Base-by-base conservation (phyloP, 768 basidiomycete genomes). In the Suillus paluster region DNA sequence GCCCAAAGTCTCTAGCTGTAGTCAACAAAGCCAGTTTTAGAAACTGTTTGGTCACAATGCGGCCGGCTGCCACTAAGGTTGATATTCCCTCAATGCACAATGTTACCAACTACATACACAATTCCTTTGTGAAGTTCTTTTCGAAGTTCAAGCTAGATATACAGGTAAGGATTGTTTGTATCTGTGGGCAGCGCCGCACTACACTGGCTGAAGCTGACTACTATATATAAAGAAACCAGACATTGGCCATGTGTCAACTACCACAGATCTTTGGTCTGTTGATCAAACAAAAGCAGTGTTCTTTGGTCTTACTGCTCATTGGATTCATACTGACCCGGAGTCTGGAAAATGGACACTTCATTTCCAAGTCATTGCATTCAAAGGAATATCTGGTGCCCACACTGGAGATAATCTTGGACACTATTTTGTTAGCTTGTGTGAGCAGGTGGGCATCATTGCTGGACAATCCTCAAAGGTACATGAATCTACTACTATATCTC, bases 401-500 rank as follows among this genome's bases (percentile, higher is more conserved):
- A 55, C 30, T 46, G 71, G 76, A 14, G 33, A 66, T 9, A 76
- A 75, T 53, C 63, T 77, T 2, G 72, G 67, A 5, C 46, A 61
- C 5, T 74, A 73, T 45, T 67, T 75, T 49, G 27, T 71, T 1
- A 63, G 63, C 5, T 53, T 74, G 19, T 66, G 63, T 45, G 66
- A 74, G n/a, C 64, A 64, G n/a, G 64, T n/a, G 4, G 73, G 75
- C 3, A 72, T 77, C 27, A 68, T 65, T 0, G 39, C 30, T 10
- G 44, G 62, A 12, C 49, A 59, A 7, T 14, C 30, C 19, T 68
- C 63, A 12, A 74, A 75, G 68, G 74, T 73, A 34, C 30, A 67
- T 64, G 11, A 34, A 50, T 6, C 38, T 59, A 21, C 21, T 53
- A 41, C 42, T 27, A 27, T 30, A n/a, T 49, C n/a, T 50, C 42